Evolutionary conservation across 2,329 filamentous ascomycete species (phyloP), one percentile per base, ranked within the genome.

Genomic region (Trichoderma sp.): DNA sequence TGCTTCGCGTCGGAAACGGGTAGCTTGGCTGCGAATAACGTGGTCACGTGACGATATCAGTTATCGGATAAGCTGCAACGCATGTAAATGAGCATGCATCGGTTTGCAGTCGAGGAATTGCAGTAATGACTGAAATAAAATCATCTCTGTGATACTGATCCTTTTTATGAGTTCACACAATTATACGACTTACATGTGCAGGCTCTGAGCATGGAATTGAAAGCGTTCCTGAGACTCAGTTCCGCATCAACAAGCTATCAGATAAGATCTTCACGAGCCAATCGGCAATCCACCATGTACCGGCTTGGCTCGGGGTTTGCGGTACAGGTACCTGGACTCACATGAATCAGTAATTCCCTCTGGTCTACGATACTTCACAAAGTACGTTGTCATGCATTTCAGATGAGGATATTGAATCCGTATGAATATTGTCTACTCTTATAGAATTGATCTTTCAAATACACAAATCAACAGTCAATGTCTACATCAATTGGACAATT

Each of bases 251-350:
- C 16, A 19, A 4, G 5, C 5, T 10, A 55, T 55, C 60, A 55
- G 60, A 63, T 63, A n/a, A 63, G 60, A 63, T 63, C 60, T 40
- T 31, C 5, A 11, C 8, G 21, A n/a, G 60, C 60, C 60, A 63
- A 63, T 63, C 60, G 60, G 60, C 31, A 63, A 19, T 63, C 60
- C 47, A 49, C 49, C 49, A n/a, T 43, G 40, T 33, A 63, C 35
- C 4, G 47, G 27, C 60, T 37, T 33, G 47, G 29, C 33, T 35
- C 43, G 40, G 27, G 43, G 27, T 31, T 62, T 31, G 40, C 14
- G 29, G 60, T 35, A 37, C 47, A 40, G 16, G 37, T 31, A 53
- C 14, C 6, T 47, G 47, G 1, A 24, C 47, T 49, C n/a, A 5
- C 47, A 11, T 24, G 43, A 49, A 49, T 49, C n/a, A 21, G 43